These are phyloP conservation scores for Pyricularia grisea DNA, from an alignment of 2,329 filamentous ascomycete genomes.

Conservation along the genomic window DNA sequence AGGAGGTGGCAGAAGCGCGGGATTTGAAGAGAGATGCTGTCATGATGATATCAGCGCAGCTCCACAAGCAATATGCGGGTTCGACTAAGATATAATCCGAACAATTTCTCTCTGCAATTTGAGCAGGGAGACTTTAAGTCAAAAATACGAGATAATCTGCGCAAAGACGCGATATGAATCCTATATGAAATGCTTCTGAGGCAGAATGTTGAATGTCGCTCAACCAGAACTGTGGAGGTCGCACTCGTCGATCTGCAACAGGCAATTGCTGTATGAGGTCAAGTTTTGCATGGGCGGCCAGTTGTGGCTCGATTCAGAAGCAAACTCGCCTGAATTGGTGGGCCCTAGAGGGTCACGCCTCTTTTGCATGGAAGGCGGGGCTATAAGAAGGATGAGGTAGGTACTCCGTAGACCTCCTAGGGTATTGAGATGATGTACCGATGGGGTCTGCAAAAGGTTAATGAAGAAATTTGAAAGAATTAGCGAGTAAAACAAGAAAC, in stretches of 20 bases:
- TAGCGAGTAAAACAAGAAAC: too few relatives aligned
- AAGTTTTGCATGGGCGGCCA: not conserved
- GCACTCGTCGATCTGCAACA: too few relatives aligned
- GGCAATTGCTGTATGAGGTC: not conserved
- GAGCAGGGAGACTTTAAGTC: not conserved
- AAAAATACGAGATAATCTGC: not conserved
- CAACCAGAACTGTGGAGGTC: not conserved
- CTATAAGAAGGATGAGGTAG: not conserved
- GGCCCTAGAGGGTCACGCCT: not conserved
- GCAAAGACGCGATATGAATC: not conserved
- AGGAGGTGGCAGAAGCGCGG: not conserved
- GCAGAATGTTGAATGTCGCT: not conserved
- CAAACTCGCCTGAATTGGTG: not conserved
- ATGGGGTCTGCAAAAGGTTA: too few relatives aligned
- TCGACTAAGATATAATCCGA: not conserved
- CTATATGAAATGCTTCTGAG: not conserved
- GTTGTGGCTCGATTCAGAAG: not conserved
- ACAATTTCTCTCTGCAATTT: not conserved
- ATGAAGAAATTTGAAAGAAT: too few relatives aligned
- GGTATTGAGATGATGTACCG: too few relatives aligned
- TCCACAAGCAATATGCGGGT: not conserved
- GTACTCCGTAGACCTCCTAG: too few relatives aligned
- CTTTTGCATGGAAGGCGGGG: not conserved
- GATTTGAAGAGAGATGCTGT: not conserved
- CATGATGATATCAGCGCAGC: constrained; percentile 1